A percentile compares a stretch with the other conserved stretches of the same genome.
Evolutionary conservation across 306 rosid species (phyloP).

Genomic region (Vigna trinervia): DNA sequence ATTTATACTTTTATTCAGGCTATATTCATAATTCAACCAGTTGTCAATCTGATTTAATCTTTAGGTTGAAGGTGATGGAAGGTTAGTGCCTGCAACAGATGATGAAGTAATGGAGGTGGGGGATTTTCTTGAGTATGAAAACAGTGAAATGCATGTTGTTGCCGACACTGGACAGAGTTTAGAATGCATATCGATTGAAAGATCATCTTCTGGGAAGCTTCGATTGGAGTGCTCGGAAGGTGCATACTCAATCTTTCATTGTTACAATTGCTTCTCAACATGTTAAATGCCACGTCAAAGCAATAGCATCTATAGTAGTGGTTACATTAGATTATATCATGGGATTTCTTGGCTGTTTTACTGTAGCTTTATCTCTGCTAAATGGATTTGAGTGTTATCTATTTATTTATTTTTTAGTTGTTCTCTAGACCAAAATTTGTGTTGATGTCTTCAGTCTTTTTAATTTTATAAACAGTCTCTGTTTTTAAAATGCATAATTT

Average conservation of each 20-base stretch:
- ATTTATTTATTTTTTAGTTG: not conserved
- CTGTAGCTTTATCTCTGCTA: constrained; percentile 7
- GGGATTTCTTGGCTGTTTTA: constrained; percentile 20
- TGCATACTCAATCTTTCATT: constrained; percentile 46
- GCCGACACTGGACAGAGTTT: constrained; percentile 60
- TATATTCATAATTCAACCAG: constrained; percentile 27
- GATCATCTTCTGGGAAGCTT: constrained; percentile 66
- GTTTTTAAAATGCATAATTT: constrained; percentile 3
- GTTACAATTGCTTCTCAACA: constrained; percentile 29
- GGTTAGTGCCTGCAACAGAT: constrained; percentile 96
- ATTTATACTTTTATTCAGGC: constrained; percentile 25
- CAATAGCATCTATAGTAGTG: constrained; percentile 22
- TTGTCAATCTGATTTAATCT: constrained; percentile 43
- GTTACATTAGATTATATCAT: constrained; percentile 21
- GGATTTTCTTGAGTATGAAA: constrained; percentile 79
- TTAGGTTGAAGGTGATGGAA: constrained; percentile 98
- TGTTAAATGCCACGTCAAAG: constrained; percentile 11
- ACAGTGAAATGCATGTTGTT: constrained; percentile 67
- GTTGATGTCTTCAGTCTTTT: constrained; percentile 19
- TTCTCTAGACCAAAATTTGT: constrained; percentile 7
- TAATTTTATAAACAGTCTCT: constrained; percentile 1
- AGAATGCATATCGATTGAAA: constrained; percentile 67
- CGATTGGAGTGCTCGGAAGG: constrained; percentile 82
- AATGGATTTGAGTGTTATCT: constrained; percentile 2
- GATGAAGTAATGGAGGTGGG: constrained; percentile 95